Percentiles rank a stretch among this genome's conserved stretches.
Evolutionary conservation across 805 yeast genomes (phyloP).

Genomic region (Candida arabinofermentans): DNA sequence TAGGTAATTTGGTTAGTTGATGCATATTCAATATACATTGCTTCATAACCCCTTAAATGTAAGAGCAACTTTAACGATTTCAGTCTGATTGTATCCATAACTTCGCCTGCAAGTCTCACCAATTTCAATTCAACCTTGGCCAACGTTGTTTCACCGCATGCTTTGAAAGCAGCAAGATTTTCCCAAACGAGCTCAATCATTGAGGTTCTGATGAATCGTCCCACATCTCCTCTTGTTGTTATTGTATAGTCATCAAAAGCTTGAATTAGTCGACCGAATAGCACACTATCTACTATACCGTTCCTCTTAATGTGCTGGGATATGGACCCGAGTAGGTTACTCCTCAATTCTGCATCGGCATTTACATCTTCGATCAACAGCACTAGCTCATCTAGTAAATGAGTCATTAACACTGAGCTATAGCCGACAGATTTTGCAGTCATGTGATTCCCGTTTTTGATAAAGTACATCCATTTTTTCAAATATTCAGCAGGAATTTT

Average conservation of each 20-base stretch:
- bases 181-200: constrained; percentile 38
- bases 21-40: constrained; percentile 5
- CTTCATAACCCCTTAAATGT: constrained; percentile 20
- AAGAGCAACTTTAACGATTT: constrained; percentile 38
- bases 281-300: constrained; percentile 7
- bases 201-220: constrained; percentile 59
- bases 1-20: background rate
- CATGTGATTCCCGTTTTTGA: constrained; percentile 35
- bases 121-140: constrained; percentile 34
- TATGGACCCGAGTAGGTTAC: constrained; percentile 23
- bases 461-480: constrained; percentile 33
- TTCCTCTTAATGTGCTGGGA: constrained; percentile 18
- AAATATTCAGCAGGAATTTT: constrained; percentile 15
- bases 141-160: constrained; percentile 5
- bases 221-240: constrained; percentile 90
- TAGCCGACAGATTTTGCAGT: constrained; percentile 36
- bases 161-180: constrained; percentile 21
- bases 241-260: constrained; percentile 73
- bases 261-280: constrained; percentile 19
- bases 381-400: constrained; percentile 22
- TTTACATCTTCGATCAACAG: constrained; percentile 23
- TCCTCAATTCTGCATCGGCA: constrained; percentile 28
- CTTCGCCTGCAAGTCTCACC: constrained; percentile 59
- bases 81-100: constrained; percentile 50
- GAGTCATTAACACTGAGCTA: constrained; percentile 11